Evolutionary conservation across 495 filamentous ascomycete genomes (phyloP).

Genomic region (Aspergillus ellipticus): DNA sequence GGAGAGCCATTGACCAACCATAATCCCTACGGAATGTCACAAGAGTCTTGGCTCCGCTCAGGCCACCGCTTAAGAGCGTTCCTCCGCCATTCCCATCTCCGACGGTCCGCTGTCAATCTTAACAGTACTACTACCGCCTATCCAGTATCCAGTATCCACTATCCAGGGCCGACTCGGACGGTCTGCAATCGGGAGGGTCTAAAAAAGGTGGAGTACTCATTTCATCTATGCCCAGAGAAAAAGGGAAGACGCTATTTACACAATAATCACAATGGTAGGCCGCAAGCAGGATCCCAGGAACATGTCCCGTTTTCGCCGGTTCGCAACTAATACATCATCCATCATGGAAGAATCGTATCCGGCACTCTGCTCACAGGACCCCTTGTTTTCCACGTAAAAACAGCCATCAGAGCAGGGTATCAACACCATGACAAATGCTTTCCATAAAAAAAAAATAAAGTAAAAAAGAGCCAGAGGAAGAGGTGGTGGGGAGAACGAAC

Average conservation of each 20-base stretch:
- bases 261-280: slow-evolving; percentile 7
- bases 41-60: slow-evolving; percentile 19
- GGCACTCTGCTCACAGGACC: slow-evolving; percentile 11
- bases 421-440: slow-evolving; percentile 50
- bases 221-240: slow-evolving; percentile 33
- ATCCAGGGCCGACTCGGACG: too few relatives aligned
- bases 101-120: too few relatives aligned
- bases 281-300: background rate
- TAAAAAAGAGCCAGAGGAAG: background rate
- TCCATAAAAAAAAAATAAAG: slow-evolving; percentile 18
- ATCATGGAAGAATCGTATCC: slow-evolving; percentile 6
- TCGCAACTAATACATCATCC: background rate
- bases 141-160: too few relatives aligned
- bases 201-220: slow-evolving; percentile 19
- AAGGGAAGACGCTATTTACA: slow-evolving; percentile 33
- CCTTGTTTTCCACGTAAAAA: slow-evolving; percentile 16
- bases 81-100: background rate
- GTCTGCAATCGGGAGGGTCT: background rate
- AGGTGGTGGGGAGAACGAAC: slow-evolving; percentile 13
- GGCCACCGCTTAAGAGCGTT: slow-evolving; percentile 19
- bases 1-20: too few relatives aligned
- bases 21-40: too few relatives aligned
- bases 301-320: slow-evolving; percentile 1
- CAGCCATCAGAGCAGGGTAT: slow-evolving; percentile 39
- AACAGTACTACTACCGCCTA: too few relatives aligned